Evolutionary conservation across 495 filamentous ascomycete species (phyloP), one percentile per base, ranked within the genome.

Genomic region (Entonaema liquescens): DNA sequence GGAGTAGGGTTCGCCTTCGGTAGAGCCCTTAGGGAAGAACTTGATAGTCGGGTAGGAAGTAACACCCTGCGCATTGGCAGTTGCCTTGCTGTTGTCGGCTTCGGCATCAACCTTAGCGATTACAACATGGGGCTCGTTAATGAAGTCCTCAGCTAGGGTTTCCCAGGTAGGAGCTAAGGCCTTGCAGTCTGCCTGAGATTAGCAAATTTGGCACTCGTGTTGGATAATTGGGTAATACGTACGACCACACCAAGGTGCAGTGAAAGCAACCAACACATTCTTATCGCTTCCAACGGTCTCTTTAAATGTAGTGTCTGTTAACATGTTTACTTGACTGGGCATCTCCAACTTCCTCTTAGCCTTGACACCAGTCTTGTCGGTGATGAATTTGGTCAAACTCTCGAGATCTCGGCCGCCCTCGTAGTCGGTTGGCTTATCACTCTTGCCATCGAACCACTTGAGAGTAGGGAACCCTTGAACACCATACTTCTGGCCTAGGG

Each of bases 391-490:
- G 33, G 85, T 83, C 79, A 99, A 82, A 75, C 90, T 92, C 75
- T 98, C 95, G 19, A 98, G 77, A 82, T 99, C 95, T 63, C 95
- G 86, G 11, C 92, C 92, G 64, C 93, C 90, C 55, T 88, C 90
- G 82, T 98, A 98, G 67, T 97, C 92, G 71, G 85, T 86, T 0
- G 95, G 94, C 77, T 85, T 91, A 68, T 95, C 91, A 71, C 91
- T 94, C 88, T 96, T 97, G 63, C 95, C 95, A 82, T 98, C 95
- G 78, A 99, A 99, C 89, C 90, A 99, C 80, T 99, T 99, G 70
- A 99, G 81, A 0, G 95, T 98, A 15, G 95, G 95, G 85, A 98
- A 99, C 9, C 95, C 95, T 81, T 95, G 90, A 55, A 99, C 86
- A 17, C 92, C 93, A 76, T 93, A 99, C 56, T 88, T 84, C 83